Percentiles rank a stretch among this genome's conserved stretches.
Evolutionary conservation across 192 early-diverging fungal species (phyloP).

Genomic region (Chytriomyces hyalinus): DNA sequence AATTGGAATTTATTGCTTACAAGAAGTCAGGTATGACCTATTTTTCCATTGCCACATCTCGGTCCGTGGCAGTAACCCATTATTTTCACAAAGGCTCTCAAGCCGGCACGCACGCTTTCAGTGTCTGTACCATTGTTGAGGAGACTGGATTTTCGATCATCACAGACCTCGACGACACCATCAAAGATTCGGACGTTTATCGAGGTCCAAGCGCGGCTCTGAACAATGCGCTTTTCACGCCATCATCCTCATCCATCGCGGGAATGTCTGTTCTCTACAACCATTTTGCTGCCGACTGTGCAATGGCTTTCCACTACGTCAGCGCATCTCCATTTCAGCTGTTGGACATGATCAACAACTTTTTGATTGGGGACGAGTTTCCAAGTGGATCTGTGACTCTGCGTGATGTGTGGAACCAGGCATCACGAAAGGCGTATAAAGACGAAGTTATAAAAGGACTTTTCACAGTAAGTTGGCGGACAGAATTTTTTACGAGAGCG

Average conservation of each 20-base stretch:
- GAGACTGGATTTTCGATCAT: slow-evolving; percentile 77
- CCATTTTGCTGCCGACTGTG: slow-evolving; percentile 54
- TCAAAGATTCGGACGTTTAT: slow-evolving; percentile 80
- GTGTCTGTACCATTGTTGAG: slow-evolving; percentile 67
- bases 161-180: slow-evolving; percentile 86
- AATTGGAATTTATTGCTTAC: slow-evolving; percentile 46
- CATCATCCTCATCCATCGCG: slow-evolving; percentile 64
- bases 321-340: slow-evolving; percentile 85
- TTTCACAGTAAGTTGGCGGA: slow-evolving; percentile 56
- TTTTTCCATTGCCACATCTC: background rate
- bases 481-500: background rate
- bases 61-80: background rate
- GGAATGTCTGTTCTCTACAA: slow-evolving; percentile 83
- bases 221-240: slow-evolving; percentile 67
- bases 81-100: slow-evolving; percentile 21
- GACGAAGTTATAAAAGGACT: slow-evolving; percentile 60
- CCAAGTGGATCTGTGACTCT: slow-evolving; percentile 76
- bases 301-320: slow-evolving; percentile 83
- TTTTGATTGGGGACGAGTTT: slow-evolving; percentile 73
- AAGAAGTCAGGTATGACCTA: slow-evolving; percentile 15
- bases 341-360: slow-evolving; percentile 67
- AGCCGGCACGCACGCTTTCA: slow-evolving; percentile 41
- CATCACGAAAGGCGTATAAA: slow-evolving; percentile 43
- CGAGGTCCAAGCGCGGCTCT: slow-evolving; percentile 70
- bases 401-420: slow-evolving; percentile 52